Percentiles rank a stretch among this genome's conserved stretches.
phyloP scores from a whole-genome alignment of 2,329 filamentous ascomycete species.

The Hypoxylon sp. region DNA sequence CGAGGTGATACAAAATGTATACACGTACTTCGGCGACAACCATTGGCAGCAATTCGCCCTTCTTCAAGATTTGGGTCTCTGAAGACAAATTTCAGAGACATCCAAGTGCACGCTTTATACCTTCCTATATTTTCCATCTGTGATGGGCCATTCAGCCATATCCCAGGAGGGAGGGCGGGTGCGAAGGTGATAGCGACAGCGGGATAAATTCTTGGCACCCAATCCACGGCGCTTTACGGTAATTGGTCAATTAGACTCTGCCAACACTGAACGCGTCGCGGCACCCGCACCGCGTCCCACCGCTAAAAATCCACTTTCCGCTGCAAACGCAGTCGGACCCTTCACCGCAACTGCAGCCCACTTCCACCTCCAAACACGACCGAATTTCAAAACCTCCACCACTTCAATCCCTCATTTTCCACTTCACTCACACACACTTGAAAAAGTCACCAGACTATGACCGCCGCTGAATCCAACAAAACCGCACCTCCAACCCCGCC shows the following conservation, averaged over 20 bases:
- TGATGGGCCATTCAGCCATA: constrained; percentile 10
- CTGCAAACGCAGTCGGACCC: constrained; percentile 12
- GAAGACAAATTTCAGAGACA: neutral
- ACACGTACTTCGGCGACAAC: neutral
- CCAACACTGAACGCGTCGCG: constrained; percentile 44
- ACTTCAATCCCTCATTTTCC: constrained; percentile 7
- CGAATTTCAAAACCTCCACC: neutral
- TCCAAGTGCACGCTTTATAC: neutral
- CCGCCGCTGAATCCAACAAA: constrained; percentile 52
- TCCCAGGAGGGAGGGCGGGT: constrained; percentile 10
- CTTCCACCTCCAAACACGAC: constrained; percentile 4
- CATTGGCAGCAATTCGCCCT: neutral
- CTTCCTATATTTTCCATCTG: constrained; percentile 6
- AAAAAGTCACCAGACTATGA: constrained; percentile 51
- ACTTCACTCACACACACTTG: constrained; percentile 15
- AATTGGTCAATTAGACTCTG: constrained; percentile 48
- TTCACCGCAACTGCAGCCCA: constrained; percentile 41
- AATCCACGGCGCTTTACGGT: constrained; percentile 13
- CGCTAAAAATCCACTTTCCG: constrained; percentile 32
- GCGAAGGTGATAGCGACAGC: constrained; percentile 11
- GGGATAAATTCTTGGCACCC: constrained; percentile 22
- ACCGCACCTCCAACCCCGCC: constrained; percentile 78
- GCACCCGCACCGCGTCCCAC: constrained; percentile 40
- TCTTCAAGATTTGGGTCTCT: neutral
- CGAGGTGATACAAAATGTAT: neutral